Evolutionary conservation across 2,329 filamentous ascomycete genomes (phyloP).

Genomic region (Cladosporium sp.): DNA sequence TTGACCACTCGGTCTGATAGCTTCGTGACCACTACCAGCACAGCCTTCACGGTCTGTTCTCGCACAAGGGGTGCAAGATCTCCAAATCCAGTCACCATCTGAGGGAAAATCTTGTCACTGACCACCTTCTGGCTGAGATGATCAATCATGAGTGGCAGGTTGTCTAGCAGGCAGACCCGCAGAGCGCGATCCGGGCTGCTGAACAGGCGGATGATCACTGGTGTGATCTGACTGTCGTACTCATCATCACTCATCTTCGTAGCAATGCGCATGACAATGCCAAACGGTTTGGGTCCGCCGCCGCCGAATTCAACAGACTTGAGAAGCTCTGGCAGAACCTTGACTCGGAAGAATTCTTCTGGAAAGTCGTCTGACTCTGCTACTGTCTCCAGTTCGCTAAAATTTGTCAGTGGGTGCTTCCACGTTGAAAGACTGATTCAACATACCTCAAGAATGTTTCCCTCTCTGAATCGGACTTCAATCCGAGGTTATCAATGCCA

Average conservation of each 20-base stretch:
- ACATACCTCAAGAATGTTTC: slow-evolving; percentile 75
- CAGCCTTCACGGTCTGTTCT: slow-evolving; percentile 94
- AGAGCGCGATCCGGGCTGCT: slow-evolving; percentile 88
- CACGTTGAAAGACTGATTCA: background rate
- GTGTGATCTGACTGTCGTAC: slow-evolving; percentile 79
- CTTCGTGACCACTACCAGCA: slow-evolving; percentile 83
- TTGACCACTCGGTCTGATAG: slow-evolving; percentile 91
- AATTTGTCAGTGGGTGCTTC: slow-evolving; percentile 14
- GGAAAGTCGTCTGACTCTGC: slow-evolving; percentile 80
- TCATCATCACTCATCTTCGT: slow-evolving; percentile 85
- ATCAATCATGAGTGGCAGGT: slow-evolving; percentile 86
- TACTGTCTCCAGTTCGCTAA: slow-evolving; percentile 74
- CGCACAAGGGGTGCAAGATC: slow-evolving; percentile 87
- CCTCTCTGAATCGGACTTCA: slow-evolving; percentile 81
- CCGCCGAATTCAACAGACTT: slow-evolving; percentile 99
- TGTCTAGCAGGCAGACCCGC: slow-evolving; percentile 86
- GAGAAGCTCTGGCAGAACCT: slow-evolving; percentile 89
- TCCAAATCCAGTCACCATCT: slow-evolving; percentile 94
- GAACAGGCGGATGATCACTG: slow-evolving; percentile 84
- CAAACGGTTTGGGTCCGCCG: slow-evolving; percentile 86
- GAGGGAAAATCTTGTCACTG: slow-evolving; percentile 95
- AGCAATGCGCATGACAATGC: slow-evolving; percentile 86
- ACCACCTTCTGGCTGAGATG: slow-evolving; percentile 83
- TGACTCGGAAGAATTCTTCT: slow-evolving; percentile 97
- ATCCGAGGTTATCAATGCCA: slow-evolving; percentile 85